Percentiles rank a stretch among this genome's conserved stretches.
phyloP scores from a whole-genome alignment of 2,329 filamentous ascomycete species.

The Trichophyton verrucosum region DNA sequence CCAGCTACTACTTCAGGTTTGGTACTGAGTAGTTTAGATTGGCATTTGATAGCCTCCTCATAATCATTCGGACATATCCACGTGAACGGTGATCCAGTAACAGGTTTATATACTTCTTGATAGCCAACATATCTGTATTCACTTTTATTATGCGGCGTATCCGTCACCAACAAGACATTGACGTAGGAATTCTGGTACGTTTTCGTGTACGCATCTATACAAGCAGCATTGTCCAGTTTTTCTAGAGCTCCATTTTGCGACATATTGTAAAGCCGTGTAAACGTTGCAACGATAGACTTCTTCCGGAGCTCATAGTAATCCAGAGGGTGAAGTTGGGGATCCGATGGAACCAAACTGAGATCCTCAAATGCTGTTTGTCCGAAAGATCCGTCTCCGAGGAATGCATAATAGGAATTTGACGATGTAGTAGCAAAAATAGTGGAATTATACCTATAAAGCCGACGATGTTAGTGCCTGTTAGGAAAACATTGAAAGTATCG shows the following conservation, averaged over 20 bases:
- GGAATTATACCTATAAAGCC: neutral
- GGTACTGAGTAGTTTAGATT: neutral
- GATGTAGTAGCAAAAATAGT: neutral
- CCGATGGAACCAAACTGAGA: neutral
- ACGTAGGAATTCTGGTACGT: neutral
- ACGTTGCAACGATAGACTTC: neutral
- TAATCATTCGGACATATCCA: neutral
- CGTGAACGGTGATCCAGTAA: neutral
- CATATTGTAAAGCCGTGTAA: neutral
- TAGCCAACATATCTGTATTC: neutral
- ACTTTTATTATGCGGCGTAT: neutral
- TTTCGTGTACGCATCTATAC: neutral
- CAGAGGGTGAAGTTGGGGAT: neutral
- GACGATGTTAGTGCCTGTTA: neutral
- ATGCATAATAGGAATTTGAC: neutral
- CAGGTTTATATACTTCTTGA: neutral
- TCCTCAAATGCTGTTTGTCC: neutral
- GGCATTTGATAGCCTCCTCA: neutral
- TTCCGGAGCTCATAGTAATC: neutral
- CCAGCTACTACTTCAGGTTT: neutral
- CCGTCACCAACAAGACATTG: neutral
- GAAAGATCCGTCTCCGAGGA: neutral
- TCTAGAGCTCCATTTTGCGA: neutral
- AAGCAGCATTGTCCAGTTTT: neutral
- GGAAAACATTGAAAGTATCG: neutral